A percentile compares a stretch with the other conserved stretches of the same genome.
phyloP scores from a whole-genome alignment of 2,329 filamentous ascomycete genomes.

The Colletotrichum sp. region DNA sequence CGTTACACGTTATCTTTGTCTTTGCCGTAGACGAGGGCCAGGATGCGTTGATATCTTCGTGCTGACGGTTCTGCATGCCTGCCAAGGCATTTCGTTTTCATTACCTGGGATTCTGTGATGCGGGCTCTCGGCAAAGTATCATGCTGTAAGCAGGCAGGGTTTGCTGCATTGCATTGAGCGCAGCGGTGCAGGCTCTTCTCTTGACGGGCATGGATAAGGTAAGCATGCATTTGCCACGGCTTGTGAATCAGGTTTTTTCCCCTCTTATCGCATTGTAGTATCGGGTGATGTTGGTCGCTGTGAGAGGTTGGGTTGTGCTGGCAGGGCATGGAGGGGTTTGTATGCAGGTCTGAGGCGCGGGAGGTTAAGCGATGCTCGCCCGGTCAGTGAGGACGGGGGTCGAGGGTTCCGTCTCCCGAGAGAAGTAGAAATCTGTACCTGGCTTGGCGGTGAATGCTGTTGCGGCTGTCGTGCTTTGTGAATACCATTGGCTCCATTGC shows the following conservation, averaged over 20 bases:
- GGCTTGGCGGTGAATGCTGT: background rate
- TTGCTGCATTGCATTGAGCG: background rate
- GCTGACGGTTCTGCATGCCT: background rate
- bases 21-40: background rate
- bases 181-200: background rate
- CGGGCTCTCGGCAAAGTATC: background rate
- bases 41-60: background rate
- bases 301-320: background rate
- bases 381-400: background rate
- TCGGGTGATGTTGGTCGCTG: background rate
- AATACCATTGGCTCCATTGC: background rate
- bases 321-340: background rate
- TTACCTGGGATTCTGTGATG: background rate
- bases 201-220: background rate
- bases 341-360: conserved; percentile 4
- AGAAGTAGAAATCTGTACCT: background rate
- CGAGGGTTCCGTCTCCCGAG: background rate
- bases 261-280: background rate
- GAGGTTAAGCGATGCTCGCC: background rate
- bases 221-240: background rate
- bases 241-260: background rate
- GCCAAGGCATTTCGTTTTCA: background rate
- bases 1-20: background rate
- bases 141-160: background rate
- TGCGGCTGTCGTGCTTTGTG: background rate